Evolutionary conservation across 2,329 filamentous ascomycete genomes (phyloP), one percentile per base, ranked within the genome.

Genomic region (Talaromyces sp.): DNA sequence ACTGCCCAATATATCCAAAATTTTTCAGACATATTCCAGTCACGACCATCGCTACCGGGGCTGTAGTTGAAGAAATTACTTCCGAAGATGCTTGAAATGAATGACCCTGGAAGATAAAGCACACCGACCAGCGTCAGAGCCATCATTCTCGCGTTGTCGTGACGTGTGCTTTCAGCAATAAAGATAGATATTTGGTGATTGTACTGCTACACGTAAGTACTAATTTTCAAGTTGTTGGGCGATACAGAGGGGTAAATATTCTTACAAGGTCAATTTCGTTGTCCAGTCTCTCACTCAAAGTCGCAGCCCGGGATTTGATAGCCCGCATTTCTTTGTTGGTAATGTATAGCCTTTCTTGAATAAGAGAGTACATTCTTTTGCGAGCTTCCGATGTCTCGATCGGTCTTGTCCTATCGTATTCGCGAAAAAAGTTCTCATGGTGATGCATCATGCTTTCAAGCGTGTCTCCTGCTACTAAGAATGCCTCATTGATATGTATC

Each of bases 1-100:
- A 61, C 54, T 26, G 19, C 56, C 59, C 59, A 61, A 31, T 61
- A 61, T 29, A 61, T 54, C 59, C 59, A 61, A 11, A 61, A 61
- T 27, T 58, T 61, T 24, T 41, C 51, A 2, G 59, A 61, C 59
- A 61, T 58, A 24, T 35, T 54, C 59, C 59, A 61, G 14, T 61
- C 59, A 12, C 29, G 21, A 21, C 14, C 38, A 27, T 29, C 29
- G 41, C 51, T 53, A 7, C 26, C 19, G 3, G 59, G 59, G 19
- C 31, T 61, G 38, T 58, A 61, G 55, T 61, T 46, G 31, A 61
- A 58, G 31, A 61, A 61, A 24, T 48, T 58, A 17, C 41, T 50
- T 11, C 59, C 59, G 35, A 61, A 61, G 10, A 61, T 58, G 41
- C 59, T 56, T 19, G 59, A 61, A 50, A 61, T 55, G 24, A 58